phyloP scores from a whole-genome alignment of 2,329 filamentous ascomycete genomes.

The Coniochaeta sp. region DNA sequence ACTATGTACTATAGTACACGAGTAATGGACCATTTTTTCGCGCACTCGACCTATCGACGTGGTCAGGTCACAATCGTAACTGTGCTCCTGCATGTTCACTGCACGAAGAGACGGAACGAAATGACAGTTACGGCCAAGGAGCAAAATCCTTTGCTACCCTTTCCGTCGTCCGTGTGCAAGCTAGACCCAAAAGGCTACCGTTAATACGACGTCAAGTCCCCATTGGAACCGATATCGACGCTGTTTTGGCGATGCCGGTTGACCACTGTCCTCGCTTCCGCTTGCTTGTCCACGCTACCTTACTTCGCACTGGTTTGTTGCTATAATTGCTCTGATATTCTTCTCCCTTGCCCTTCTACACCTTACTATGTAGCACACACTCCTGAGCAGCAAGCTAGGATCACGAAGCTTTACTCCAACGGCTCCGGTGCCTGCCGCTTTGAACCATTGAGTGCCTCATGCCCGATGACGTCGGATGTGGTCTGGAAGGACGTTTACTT shows the following conservation, averaged over 20 bases:
- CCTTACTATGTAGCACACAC: too few relatives aligned
- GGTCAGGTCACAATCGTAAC: background rate
- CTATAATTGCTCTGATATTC: background rate
- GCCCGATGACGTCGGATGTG: background rate
- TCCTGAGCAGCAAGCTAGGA: background rate
- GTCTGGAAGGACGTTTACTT: background rate
- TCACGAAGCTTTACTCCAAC: background rate
- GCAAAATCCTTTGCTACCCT: background rate
- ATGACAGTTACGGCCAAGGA: background rate
- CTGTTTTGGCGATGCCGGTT: background rate
- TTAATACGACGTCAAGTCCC: background rate
- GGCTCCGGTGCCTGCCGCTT: background rate
- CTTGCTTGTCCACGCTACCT: background rate
- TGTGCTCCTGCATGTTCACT: background rate
- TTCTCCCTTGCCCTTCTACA: too few relatives aligned
- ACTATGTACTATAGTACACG: too few relatives aligned
- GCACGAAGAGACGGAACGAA: background rate
- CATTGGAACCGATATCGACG: background rate
- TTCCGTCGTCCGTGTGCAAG: background rate
- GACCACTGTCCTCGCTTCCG: background rate
- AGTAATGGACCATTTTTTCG: background rate
- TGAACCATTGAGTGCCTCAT: background rate
- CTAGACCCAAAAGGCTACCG: background rate
- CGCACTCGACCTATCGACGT: background rate
- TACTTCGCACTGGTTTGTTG: background rate